Conservation (phyloP, 129 eudicot genomes). For the Cynara cardunculus region DNA sequence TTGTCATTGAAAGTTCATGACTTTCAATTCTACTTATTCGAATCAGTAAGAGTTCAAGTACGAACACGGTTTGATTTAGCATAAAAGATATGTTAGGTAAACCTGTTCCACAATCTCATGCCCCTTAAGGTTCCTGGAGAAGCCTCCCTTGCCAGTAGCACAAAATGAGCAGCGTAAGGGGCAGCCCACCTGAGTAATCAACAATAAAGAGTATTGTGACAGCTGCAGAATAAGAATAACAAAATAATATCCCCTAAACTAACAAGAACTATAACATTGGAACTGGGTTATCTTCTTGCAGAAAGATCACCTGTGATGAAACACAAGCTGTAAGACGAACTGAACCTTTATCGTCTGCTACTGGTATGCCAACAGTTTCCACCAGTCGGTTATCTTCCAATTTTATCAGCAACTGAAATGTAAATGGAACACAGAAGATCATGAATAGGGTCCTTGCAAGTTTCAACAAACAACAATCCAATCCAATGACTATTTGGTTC, state of each 20-base stretch:
- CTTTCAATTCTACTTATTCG: not conserved
- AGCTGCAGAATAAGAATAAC: not conserved
- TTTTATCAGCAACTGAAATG: slow-evolving; percentile 66
- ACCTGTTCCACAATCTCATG: slow-evolving; percentile 99
- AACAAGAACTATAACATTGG: not conserved
- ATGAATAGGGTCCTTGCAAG: not conserved
- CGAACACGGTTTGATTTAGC: not conserved
- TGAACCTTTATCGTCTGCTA: slow-evolving; percentile 81
- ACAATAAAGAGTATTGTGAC: not conserved
- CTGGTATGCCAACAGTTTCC: slow-evolving; percentile 99
- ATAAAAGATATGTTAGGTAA: not conserved
- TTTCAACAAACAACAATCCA: not conserved
- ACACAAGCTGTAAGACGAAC: slow-evolving; percentile 94
- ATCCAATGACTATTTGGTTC: not conserved
- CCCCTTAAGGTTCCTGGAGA: slow-evolving; percentile 80
- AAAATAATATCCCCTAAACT: not conserved
- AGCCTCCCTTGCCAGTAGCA: slow-evolving; percentile 99
- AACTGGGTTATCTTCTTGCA: not conserved
- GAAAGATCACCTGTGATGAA: slow-evolving; percentile 83
- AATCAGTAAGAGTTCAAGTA: not conserved
- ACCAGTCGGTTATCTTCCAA: slow-evolving; percentile 86
- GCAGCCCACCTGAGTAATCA: slow-evolving; percentile 78
- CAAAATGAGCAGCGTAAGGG: slow-evolving; percentile 95
- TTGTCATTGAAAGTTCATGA: not conserved
- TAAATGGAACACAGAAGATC: not conserved